Percentiles rank a stretch among this genome's conserved stretches.
Conservation (phyloP, 2,329 filamentous ascomycete genomes). For the Akanthomyces lecanii region DNA sequence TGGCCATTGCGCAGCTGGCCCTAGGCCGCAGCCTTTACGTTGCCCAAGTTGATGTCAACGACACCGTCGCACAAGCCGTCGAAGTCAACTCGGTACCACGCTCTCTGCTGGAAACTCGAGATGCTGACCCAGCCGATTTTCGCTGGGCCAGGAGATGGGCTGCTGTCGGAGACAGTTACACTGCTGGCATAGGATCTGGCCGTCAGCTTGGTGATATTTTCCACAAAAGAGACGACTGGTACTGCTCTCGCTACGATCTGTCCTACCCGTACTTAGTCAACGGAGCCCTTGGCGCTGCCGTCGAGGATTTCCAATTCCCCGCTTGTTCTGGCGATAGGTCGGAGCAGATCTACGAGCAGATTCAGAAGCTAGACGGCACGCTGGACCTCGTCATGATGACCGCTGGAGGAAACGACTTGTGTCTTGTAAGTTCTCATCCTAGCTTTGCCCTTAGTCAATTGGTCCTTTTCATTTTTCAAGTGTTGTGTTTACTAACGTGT, state of each 20-base stretch:
- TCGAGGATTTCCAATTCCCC: conserved; percentile 28
- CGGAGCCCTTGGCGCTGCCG: conserved; percentile 20
- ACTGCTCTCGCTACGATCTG: conserved; percentile 29
- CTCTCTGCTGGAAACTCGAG: background rate
- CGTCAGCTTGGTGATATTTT: conserved; percentile 20
- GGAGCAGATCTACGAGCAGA: conserved; percentile 27
- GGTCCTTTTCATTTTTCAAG: background rate
- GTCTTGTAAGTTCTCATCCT: conserved; percentile 24
- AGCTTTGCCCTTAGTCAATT: background rate
- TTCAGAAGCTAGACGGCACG: conserved; percentile 23
- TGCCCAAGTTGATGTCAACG: background rate
- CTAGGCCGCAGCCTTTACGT: conserved; percentile 1
- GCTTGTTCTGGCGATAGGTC: conserved; percentile 28
- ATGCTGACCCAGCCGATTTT: conserved; percentile 19
- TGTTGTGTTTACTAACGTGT: background rate
- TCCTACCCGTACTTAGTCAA: conserved; percentile 28
- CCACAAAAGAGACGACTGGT: conserved; percentile 18
- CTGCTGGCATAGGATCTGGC: conserved; percentile 32
- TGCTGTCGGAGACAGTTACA: conserved; percentile 36
- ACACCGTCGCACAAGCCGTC: background rate
- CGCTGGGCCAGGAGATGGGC: conserved; percentile 30
- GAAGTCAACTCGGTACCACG: background rate
- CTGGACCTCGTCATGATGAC: conserved; percentile 35
- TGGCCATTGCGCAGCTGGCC: background rate
- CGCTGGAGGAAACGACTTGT: conserved; percentile 36